These are phyloP conservation scores for Russula dissimulans DNA, from an alignment of 768 basidiomycete genomes.

Conservation along the genomic window DNA sequence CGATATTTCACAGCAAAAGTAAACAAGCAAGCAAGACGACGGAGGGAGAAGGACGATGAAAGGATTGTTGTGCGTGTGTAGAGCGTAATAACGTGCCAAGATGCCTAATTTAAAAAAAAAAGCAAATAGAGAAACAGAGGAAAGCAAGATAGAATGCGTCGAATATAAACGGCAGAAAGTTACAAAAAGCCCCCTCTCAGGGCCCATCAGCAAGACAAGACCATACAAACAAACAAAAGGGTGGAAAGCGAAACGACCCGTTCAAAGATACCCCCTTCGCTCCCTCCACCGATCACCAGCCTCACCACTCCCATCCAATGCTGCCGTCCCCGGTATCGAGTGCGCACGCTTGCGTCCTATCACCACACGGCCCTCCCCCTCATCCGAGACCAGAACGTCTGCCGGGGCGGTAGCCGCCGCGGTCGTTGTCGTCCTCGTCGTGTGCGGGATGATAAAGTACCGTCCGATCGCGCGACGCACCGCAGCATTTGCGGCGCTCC, in stretches of 20 bases:
- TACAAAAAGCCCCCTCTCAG: not conserved
- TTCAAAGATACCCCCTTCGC: not conserved
- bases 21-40: no score
- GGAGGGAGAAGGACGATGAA: no score
- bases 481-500: not conserved
- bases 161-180: no score
- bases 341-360: conserved; percentile 14
- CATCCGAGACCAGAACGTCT: not conserved
- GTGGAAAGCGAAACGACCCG: no score
- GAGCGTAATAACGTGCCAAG: no score
- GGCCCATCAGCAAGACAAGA: not conserved
- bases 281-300: conserved; percentile 2
- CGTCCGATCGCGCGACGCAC: conserved; percentile 7
- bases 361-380: not conserved
- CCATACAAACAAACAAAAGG: not conserved
- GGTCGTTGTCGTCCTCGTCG: not conserved
- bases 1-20: no score
- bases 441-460: not conserved
- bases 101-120: no score
- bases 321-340: not conserved
- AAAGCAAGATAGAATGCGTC: no score
- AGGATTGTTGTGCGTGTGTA: no score
- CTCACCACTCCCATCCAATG: not conserved
- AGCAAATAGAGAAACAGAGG: no score
- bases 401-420: not conserved